phyloP scores from a whole-genome alignment of 108 stramenopile species.

The Skeletonema menzelii region DNA sequence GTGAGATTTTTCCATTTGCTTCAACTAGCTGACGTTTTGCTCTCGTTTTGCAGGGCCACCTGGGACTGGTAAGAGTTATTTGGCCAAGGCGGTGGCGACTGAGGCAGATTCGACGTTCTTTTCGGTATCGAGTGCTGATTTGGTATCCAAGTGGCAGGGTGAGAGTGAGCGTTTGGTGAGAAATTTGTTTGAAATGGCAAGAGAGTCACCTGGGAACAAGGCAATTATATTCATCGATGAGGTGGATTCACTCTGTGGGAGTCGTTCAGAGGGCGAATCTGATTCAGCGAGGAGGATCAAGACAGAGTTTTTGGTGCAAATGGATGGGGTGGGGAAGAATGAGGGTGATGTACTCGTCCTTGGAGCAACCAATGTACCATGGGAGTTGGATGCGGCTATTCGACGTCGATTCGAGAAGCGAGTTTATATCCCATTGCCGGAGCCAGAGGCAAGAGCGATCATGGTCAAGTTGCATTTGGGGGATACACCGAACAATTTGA shows the following conservation, averaged over 20 bases:
- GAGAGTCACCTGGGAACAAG: constrained; percentile 80
- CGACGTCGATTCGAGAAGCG: constrained; percentile 99
- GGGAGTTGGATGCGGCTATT: constrained; percentile 99
- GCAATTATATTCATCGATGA: constrained; percentile 99
- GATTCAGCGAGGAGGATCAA: constrained; percentile 94
- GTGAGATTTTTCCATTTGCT: no score
- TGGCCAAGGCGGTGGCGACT: constrained; percentile 99
- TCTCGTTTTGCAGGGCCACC: no score
- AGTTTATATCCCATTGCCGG: constrained; percentile 98
- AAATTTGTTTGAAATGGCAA: constrained; percentile 98
- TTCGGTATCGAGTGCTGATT: constrained; percentile 93
- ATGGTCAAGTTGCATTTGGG: constrained; percentile 95
- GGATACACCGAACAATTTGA: constrained; percentile 87
- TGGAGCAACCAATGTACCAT: constrained; percentile 98
- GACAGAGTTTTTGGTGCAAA: constrained; percentile 99
- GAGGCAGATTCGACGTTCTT: constrained; percentile 98
- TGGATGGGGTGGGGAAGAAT: constrained; percentile 95
- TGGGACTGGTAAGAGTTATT: constrained; percentile 80
- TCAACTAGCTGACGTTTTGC: no score
- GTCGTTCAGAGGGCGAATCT: constrained; percentile 89
- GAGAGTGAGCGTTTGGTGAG: constrained; percentile 97
- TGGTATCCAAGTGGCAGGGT: constrained; percentile 99
- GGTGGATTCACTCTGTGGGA: constrained; percentile 94
- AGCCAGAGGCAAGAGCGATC: constrained; percentile 76
- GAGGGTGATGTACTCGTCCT: constrained; percentile 86